phyloP scores from a whole-genome alignment of 2,329 filamentous ascomycete species.

The Magnaporthiopsis rhizophila region DNA sequence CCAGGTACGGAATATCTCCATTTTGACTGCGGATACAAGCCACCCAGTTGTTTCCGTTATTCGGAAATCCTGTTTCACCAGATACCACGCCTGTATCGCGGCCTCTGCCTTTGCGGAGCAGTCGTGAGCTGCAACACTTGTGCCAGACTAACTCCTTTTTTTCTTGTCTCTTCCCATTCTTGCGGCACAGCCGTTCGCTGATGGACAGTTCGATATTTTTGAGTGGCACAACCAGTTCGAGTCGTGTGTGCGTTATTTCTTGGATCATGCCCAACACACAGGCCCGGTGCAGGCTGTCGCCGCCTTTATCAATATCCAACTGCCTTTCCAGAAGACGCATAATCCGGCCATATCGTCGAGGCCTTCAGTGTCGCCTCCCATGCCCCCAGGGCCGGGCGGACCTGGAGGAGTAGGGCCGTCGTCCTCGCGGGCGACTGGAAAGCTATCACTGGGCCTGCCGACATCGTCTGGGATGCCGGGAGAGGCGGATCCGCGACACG shows the following conservation, averaged over 20 bases:
- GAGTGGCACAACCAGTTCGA: constrained; percentile 91
- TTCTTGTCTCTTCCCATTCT: neutral
- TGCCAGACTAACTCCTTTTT: neutral
- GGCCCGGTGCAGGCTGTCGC: constrained; percentile 78
- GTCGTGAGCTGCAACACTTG: neutral
- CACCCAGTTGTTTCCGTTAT: neutral
- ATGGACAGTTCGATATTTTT: constrained; percentile 65
- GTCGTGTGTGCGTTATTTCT: constrained; percentile 82
- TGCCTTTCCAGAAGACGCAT: constrained; percentile 68
- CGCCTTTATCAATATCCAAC: constrained; percentile 82
- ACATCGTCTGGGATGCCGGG: constrained; percentile 11
- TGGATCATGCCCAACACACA: constrained; percentile 83
- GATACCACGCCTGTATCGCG: neutral
- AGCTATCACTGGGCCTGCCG: too few relatives aligned
- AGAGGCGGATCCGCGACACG: constrained; percentile 15
- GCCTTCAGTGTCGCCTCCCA: constrained; percentile 25
- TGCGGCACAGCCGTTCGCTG: constrained; percentile 33
- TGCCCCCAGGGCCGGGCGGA: constrained; percentile 23
- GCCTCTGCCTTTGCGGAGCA: neutral
- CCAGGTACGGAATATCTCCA: constrained; percentile 20
- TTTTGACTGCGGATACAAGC: neutral
- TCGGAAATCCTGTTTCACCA: neutral
- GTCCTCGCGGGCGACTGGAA: too few relatives aligned
- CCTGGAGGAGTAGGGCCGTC: neutral
- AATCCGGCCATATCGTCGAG: constrained; percentile 35